Percentiles rank a stretch among this genome's conserved stretches.
These are phyloP conservation scores for Penicillium sp. DNA, from an alignment of 2,329 filamentous ascomycete genomes.

Conservation along the genomic window DNA sequence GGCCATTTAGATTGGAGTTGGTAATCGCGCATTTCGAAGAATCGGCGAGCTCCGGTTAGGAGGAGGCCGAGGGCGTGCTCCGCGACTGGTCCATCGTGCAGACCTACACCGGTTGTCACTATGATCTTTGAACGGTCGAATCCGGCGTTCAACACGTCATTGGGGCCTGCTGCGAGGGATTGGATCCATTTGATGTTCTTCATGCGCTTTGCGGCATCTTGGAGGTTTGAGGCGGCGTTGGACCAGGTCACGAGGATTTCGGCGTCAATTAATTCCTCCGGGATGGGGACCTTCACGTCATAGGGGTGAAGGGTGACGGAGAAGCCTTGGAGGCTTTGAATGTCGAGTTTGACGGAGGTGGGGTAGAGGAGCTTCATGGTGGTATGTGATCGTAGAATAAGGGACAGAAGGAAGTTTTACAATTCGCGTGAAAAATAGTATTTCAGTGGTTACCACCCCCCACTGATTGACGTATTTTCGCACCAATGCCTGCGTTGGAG, in stretches of 20 bases:
- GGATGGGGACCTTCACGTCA: slow-evolving; percentile 58
- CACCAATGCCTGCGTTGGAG: not conserved
- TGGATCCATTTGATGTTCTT: slow-evolving; percentile 65
- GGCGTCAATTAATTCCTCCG: slow-evolving; percentile 60
- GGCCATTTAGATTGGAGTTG: slow-evolving; percentile 61
- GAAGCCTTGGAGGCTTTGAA: slow-evolving; percentile 59
- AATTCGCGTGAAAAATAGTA: not conserved
- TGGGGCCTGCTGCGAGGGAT: slow-evolving; percentile 65
- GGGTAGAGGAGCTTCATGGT: slow-evolving; percentile 65
- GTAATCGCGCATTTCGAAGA: slow-evolving; percentile 60
- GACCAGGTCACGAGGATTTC: slow-evolving; percentile 63
- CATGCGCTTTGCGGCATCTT: slow-evolving; percentile 57
- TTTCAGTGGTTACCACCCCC: not conserved
- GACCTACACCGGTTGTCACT: slow-evolving; percentile 63
- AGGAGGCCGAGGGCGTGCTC: slow-evolving; percentile 62
- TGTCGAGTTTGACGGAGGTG: slow-evolving; percentile 61
- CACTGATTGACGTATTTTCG: not conserved
- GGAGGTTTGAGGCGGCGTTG: slow-evolving; percentile 60
- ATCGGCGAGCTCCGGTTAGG: slow-evolving; percentile 49
- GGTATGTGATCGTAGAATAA: slow-evolving; percentile 18
- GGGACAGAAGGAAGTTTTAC: not conserved
- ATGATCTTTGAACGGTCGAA: slow-evolving; percentile 54
- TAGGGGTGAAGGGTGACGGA: slow-evolving; percentile 59
- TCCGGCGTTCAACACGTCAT: slow-evolving; percentile 63
- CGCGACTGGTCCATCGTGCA: slow-evolving; percentile 65